Conservation (phyloP, 2,329 filamentous ascomycete genomes). For the Neonectria punicea region DNA sequence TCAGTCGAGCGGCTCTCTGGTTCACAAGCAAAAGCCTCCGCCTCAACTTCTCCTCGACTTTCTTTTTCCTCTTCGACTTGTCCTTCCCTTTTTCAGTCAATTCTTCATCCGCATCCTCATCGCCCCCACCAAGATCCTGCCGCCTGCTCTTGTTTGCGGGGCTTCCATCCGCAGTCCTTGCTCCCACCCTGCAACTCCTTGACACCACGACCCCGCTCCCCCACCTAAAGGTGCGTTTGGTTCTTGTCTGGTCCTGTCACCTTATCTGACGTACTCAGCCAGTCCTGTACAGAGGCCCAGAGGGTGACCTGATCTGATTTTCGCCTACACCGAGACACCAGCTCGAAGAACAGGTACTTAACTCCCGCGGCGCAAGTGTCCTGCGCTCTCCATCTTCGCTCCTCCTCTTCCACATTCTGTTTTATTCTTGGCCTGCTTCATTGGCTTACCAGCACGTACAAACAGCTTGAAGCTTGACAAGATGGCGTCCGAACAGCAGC, state of each 20-base stretch:
- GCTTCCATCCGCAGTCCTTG: constrained; percentile 32
- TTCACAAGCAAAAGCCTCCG: constrained; percentile 1
- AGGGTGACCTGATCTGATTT: constrained; percentile 45
- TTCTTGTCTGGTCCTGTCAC: constrained; percentile 33
- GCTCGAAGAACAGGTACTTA: constrained; percentile 33
- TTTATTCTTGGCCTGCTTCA: constrained; percentile 13
- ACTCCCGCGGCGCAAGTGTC: constrained; percentile 23
- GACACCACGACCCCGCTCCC: constrained; percentile 38
- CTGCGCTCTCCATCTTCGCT: constrained; percentile 18
- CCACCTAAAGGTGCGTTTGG: constrained; percentile 40
- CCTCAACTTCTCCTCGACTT: constrained; percentile 1
- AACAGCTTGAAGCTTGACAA: constrained; percentile 24
- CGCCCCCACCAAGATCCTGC: background rate
- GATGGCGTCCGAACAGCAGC: constrained; percentile 50
- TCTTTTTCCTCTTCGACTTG: background rate
- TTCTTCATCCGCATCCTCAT: background rate
- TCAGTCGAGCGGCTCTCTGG: constrained; percentile 1
- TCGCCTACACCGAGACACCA: constrained; percentile 32
- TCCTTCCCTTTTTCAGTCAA: background rate
- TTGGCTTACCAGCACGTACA: constrained; percentile 30
- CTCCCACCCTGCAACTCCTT: constrained; percentile 21
- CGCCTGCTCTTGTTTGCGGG: constrained; percentile 1
- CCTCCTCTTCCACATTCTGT: constrained; percentile 18
- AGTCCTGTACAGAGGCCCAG: constrained; percentile 39
- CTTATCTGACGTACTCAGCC: constrained; percentile 43